phyloP scores from a whole-genome alignment of 805 yeast species.

The Clavispora asparagi region DNA sequence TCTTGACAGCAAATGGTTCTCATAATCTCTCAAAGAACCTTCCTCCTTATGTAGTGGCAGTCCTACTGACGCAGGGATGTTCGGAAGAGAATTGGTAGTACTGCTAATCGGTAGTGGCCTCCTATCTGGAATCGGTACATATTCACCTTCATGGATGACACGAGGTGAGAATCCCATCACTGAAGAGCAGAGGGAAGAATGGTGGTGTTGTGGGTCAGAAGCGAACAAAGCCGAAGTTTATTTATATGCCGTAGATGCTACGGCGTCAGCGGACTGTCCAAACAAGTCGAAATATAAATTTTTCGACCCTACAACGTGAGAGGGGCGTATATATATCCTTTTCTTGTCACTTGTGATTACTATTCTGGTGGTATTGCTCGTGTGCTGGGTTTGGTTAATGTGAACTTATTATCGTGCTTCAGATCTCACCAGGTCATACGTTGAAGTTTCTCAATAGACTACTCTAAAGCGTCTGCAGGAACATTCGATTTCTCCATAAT shows the following conservation, averaged over 20 bases:
- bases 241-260: not conserved
- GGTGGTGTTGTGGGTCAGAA: not conserved
- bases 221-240: not conserved
- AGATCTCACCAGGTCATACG: too few relatives aligned
- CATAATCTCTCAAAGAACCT: not conserved
- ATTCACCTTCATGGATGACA: slow-evolving; percentile 33
- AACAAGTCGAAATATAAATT: too few relatives aligned
- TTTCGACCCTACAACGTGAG: too few relatives aligned
- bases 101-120: slow-evolving; percentile 25
- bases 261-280: too few relatives aligned
- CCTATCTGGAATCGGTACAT: slow-evolving; percentile 21
- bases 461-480: too few relatives aligned
- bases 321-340: too few relatives aligned
- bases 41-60: slow-evolving; percentile 12
- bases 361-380: too few relatives aligned
- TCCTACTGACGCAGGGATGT: slow-evolving; percentile 20
- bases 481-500: too few relatives aligned
- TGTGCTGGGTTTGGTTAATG: too few relatives aligned
- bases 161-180: slow-evolving; percentile 13
- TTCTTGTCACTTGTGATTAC: too few relatives aligned
- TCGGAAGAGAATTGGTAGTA: slow-evolving; percentile 11
- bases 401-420: too few relatives aligned
- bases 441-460: too few relatives aligned
- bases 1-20: slow-evolving; percentile 3
- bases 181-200: not conserved